Evolutionary conservation across 208 protist species (phyloP).

Genomic region (Strigomonas galati): DNA sequence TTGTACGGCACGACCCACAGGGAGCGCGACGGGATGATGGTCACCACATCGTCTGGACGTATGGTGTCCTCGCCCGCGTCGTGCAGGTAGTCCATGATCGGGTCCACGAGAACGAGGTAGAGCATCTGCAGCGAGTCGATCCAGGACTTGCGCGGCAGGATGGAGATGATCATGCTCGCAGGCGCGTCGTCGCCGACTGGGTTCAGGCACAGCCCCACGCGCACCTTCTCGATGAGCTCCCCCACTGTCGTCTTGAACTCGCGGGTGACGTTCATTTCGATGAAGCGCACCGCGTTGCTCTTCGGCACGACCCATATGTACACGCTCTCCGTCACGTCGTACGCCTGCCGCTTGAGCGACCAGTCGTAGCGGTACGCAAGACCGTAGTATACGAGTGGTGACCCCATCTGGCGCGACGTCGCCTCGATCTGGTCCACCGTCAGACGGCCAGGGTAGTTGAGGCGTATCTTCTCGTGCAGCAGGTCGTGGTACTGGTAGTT

Average conservation of each 20-base stretch:
- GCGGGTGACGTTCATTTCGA: conserved; percentile 80
- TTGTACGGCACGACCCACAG: conserved; percentile 87
- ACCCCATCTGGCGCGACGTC: conserved; percentile 50
- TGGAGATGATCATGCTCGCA: conserved; percentile 49
- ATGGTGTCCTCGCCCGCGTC: conserved; percentile 42
- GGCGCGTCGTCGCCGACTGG: conserved; percentile 28
- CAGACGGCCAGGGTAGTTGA: conserved; percentile 60
- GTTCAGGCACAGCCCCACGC: conserved; percentile 58
- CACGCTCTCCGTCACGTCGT: conserved; percentile 61
- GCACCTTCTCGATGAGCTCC: conserved; percentile 45
- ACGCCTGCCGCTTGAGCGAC: conserved; percentile 30
- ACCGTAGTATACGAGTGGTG: conserved; percentile 78
- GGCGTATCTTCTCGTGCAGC: conserved; percentile 68
- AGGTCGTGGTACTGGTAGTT: conserved; percentile 69
- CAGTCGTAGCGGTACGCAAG: conserved; percentile 65
- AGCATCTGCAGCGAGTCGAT: conserved; percentile 76
- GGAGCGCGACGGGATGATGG: conserved; percentile 70
- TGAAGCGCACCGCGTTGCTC: conserved; percentile 78
- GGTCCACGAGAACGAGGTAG: conserved; percentile 79
- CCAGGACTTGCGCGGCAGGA: conserved; percentile 69
- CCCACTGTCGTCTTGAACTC: conserved; percentile 71
- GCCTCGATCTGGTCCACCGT: conserved; percentile 85
- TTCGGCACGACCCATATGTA: conserved; percentile 85
- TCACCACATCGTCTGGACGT: conserved; percentile 47
- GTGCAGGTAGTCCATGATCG: conserved; percentile 81